Base-by-base conservation (phyloP, 1,284 basidiomycete genomes). In the Crucibulum parvulum region DNA sequence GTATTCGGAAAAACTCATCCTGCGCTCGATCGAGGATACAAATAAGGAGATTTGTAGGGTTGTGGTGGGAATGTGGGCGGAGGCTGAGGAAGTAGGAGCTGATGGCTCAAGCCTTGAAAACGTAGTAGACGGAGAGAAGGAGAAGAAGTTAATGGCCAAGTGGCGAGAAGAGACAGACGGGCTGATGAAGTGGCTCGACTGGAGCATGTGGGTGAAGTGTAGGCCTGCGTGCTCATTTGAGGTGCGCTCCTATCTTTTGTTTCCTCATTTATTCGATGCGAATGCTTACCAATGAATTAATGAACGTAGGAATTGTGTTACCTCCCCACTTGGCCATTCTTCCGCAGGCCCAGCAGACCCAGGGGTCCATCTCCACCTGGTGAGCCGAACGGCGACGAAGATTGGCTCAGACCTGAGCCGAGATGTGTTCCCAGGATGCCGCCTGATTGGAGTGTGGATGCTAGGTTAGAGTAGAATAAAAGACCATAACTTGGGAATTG, bases 21-120 rank as follows among this genome's bases (percentile, higher is more conserved):
- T 75, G 34, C 54, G 53, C 5, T 71, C 78, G 4, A 57, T 80
- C 3, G 71, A 72, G 38, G 74, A 69, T 3, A 79, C 76, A 0
- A 75, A 61, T 1, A 68, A 58, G 13, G 80, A 82, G 63, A 81
- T 83, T 39, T 83, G 81, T 51, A 70, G 78, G 0, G 71, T 77
- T 7, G 45, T 79, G 55, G 73, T 70, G 2, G 70, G 62, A 37
- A 70, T 83, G 64, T 84, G 81, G 80, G 65, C 63, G n/a, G 48
- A 64, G n/a, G 69, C 72, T 37, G 62, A 79, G 37, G 60, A 60
- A 37, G 59, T 68, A 7, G 65, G 78, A 18, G 16, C 77, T 6
- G 75, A 39, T 59, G 31, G 60, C 60, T 2, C 50, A 53, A 36
- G 11, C 13, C 8, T 75, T 55, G 15, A 8, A n/a, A n/a, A 41